These are phyloP conservation scores for Tylopilus plumbeoviolaceoides DNA, from an alignment of 768 basidiomycete species.

Conservation along the genomic window DNA sequence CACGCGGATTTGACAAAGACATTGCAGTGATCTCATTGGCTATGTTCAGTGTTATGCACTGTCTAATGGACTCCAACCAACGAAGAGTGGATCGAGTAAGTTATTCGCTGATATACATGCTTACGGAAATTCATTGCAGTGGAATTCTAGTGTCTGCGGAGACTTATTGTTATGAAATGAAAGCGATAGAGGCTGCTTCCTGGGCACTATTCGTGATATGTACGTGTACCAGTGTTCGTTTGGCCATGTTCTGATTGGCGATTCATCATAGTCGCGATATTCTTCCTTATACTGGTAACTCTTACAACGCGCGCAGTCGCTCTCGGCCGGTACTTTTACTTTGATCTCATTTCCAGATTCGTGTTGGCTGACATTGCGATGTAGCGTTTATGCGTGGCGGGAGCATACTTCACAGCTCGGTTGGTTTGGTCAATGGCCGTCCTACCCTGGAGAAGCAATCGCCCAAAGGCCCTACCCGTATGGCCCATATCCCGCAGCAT, in stretches of 20 bases:
- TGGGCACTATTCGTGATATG: slow-evolving; percentile 65
- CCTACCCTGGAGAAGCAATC: slow-evolving; percentile 38
- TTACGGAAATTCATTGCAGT: slow-evolving; percentile 3
- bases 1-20: slow-evolving; percentile 2
- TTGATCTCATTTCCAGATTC: background rate
- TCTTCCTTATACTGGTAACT: slow-evolving; percentile 51
- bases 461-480: slow-evolving; percentile 27
- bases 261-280: slow-evolving; percentile 37
- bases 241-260: background rate
- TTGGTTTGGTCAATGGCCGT: slow-evolving; percentile 73
- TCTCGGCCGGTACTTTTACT: slow-evolving; percentile 28
- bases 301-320: slow-evolving; percentile 43
- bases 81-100: slow-evolving; percentile 56
- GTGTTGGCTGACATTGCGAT: background rate
- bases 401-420: slow-evolving; percentile 53
- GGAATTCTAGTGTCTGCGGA: slow-evolving; percentile 46
- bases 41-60: slow-evolving; percentile 54
- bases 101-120: background rate
- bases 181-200: slow-evolving; percentile 72
- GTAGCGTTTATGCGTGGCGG: slow-evolving; percentile 30
- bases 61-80: slow-evolving; percentile 39
- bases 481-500: slow-evolving; percentile 22
- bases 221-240: slow-evolving; percentile 24
- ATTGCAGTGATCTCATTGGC: slow-evolving; percentile 65
- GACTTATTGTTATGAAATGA: slow-evolving; percentile 75